These are phyloP conservation scores for Davidsoniella australis DNA, from an alignment of 2,329 filamentous ascomycete species.

Conservation along the genomic window DNA sequence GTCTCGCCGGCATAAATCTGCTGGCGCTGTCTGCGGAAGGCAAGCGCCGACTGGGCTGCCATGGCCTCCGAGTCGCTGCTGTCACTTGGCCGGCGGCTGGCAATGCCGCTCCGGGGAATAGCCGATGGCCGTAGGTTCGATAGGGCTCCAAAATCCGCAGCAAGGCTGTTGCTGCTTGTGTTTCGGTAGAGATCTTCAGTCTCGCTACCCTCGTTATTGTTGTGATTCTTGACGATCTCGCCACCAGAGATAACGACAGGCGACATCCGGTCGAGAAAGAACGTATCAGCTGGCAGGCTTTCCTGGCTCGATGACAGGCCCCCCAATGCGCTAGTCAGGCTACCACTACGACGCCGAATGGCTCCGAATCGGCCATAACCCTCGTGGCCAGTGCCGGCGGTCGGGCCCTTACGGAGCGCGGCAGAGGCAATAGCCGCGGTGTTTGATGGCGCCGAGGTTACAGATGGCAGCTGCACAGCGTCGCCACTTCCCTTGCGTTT, in stretches of 20 bases:
- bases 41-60: conserved; percentile 32
- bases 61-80: conserved; percentile 37
- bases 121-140: conserved; percentile 37
- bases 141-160: conserved; percentile 23
- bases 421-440: conserved; percentile 38
- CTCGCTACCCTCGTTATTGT: conserved; percentile 27
- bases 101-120: conserved; percentile 22
- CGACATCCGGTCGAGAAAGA: conserved; percentile 43
- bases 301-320: conserved; percentile 33
- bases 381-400: conserved; percentile 87
- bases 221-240: conserved; percentile 42
- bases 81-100: conserved; percentile 32
- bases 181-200: conserved; percentile 22
- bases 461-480: conserved; percentile 5
- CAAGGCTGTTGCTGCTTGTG: conserved; percentile 35
- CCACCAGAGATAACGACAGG: conserved; percentile 51
- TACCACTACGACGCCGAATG: conserved; percentile 45
- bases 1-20: background rate
- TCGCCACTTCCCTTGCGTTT: conserved; percentile 48
- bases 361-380: conserved; percentile 54
- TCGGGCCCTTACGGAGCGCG: conserved; percentile 55
- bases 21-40: conserved; percentile 24
- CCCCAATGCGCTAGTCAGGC: conserved; percentile 29
- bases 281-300: conserved; percentile 35
- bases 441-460: background rate